These are phyloP conservation scores for Talaromyces ruber DNA, from an alignment of 495 filamentous ascomycete genomes.

Conservation along the genomic window DNA sequence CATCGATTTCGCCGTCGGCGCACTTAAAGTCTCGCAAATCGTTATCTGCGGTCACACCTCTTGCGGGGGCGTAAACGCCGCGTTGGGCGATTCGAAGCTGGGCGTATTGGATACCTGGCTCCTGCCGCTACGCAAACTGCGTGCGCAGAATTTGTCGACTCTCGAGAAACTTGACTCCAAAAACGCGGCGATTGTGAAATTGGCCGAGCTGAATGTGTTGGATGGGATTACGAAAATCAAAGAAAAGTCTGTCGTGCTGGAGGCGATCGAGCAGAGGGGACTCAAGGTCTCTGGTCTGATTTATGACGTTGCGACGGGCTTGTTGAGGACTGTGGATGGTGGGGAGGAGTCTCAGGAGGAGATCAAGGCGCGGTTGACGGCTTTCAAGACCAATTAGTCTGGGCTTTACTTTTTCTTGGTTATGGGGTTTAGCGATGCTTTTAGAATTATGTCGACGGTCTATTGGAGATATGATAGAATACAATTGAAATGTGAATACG, in stretches of 20 bases:
- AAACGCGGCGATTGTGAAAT: conserved; percentile 37
- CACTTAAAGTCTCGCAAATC: conserved; percentile 72
- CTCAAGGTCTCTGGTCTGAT: conserved; percentile 65
- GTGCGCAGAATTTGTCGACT: conserved; percentile 34
- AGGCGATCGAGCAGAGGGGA: conserved; percentile 59
- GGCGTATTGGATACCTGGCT: conserved; percentile 83
- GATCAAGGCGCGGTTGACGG: conserved; percentile 28
- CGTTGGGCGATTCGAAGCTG: conserved; percentile 57
- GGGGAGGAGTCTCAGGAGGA: conserved; percentile 28
- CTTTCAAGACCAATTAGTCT: conserved; percentile 24
- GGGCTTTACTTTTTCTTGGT: too few relatives aligned
- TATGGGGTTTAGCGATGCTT: not conserved
- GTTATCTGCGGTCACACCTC: conserved; percentile 77
- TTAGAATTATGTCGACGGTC: too few relatives aligned
- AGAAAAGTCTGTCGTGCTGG: conserved; percentile 49
- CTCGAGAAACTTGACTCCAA: conserved; percentile 42
- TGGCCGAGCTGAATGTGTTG: conserved; percentile 64
- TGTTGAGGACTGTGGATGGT: conserved; percentile 47
- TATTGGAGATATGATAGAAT: not conserved
- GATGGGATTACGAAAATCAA: conserved; percentile 56
- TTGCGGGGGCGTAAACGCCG: conserved; percentile 70
- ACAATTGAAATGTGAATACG: not conserved
- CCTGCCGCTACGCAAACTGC: conserved; percentile 57
- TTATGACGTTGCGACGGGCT: conserved; percentile 57
- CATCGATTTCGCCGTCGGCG: conserved; percentile 72